Base-by-base conservation (phyloP, 176 grass and related monocot genomes). In the Alopecurus myosuroides region DNA sequence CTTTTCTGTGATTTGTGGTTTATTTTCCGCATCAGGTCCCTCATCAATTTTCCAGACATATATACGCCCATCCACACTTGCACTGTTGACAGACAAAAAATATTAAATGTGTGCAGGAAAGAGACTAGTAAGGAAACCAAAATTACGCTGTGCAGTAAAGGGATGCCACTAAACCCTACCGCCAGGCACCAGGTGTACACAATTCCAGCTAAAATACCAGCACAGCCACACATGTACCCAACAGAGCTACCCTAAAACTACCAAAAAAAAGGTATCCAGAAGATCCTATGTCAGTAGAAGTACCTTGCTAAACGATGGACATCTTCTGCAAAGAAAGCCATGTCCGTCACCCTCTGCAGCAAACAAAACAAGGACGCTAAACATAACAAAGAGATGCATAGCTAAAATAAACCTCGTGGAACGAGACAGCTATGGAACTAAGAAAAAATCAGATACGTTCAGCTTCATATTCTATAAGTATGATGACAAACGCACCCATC, bases 311-410 rank as follows among this genome's bases (percentile, higher is more conserved):
- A 85, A 69, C 87, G 83, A 83, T 98, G 96, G 46, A 98, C 96
- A 50, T 98, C 96, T 93, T 95, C 93, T 39, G 96, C 96, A 85
- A 95, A 98, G 86, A 98, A 98, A 81, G 89, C 89, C 96, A 98
- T 98, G 87, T 98, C 96, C 3, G 96, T 95, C 36, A 98, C 96
- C 84, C 89, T 98, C 96, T 98, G 88, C 57, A 87, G 74, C 49
- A 85, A 85, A 87, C 62, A 82, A 86, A 82, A 81, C 49, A 85
- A 89, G 85, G 62, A 58, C 26, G 44, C 19, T 77, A 90, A 90
- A 83, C 35, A 56, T 81, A 61, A 78, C 61, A 65, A 41, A 46
- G 58, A 85, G 86, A 64, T 82, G 19, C 26, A 51, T 76, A 55
- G 61, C 5, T 57, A 48, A 68, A 57, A 65, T 39, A 14, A 85